Base-by-base conservation (phyloP, 306 rosid species). In the Ormosia semicastrata region DNA sequence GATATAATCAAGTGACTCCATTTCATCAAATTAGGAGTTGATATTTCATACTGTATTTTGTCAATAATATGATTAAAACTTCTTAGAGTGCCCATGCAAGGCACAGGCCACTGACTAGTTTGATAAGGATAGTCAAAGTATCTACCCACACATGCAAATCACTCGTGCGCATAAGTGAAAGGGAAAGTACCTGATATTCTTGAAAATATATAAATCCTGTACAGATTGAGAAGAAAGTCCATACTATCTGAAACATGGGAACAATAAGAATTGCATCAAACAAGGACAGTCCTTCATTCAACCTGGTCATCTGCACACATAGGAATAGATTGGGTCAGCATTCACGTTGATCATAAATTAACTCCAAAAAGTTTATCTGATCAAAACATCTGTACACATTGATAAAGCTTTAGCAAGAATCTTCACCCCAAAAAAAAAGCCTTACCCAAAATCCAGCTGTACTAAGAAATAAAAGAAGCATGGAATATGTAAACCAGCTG, bases 391-490 rank as follows among this genome's bases (percentile, higher is more conserved):
- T 12, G 54, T 15, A 49, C 17, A 4, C 6, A 4, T 49, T 49
- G 72, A 60, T 18, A 3, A 49, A 90, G 90, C 91, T 81, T 32
- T 92, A 92, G 87, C 63, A 84, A 47, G 13, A 11, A 12, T 15
- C 54, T 47, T 12, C 53, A 12, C 53, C 53, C 15, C 3, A 43
- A 43, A 2, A 47, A 47, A 71, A 44, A n/a, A 83, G 78, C 54
- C 79, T 89, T 93, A 95, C 99, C 99, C 99, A 95, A 82, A 95
- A 95, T 87, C 97, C 99, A 83, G 99, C 97, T 56, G 99, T 93
- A 83, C 97, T 92, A 66, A 95, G 94, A 90, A 95, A 95, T 83
- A 93, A 84, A 80, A 95, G 98, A 77, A 95, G 92, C 86, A 95
- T 86, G 78, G 93, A 95, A 81, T 95, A 95, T 11, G 97, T 95